Evolutionary conservation across 2,329 filamentous ascomycete species (phyloP).

Genomic region (Amauroascus verrucosus): DNA sequence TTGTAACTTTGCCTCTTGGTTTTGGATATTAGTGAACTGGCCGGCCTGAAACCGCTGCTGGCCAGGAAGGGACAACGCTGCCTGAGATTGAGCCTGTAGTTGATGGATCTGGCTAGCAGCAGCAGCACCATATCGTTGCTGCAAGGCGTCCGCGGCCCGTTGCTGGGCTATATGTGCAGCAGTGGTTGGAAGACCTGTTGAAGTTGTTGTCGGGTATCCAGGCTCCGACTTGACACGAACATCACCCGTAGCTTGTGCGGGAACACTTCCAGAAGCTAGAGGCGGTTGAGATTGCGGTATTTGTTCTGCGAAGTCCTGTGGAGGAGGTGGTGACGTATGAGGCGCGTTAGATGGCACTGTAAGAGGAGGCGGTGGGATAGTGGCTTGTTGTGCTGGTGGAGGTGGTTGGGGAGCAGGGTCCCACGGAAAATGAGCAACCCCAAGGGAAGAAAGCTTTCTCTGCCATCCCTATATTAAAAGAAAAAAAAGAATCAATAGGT

Average conservation of each 20-base stretch:
- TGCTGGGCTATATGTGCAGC: constrained; percentile 38
- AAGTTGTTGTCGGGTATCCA: constrained; percentile 29
- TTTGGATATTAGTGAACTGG: constrained; percentile 23
- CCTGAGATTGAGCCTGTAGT: constrained; percentile 34
- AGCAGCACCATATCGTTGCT: constrained; percentile 38
- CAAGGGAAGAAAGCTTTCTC: constrained; percentile 71
- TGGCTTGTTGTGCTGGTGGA: constrained; percentile 32
- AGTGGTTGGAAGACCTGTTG: constrained; percentile 19
- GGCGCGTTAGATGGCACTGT: constrained; percentile 39
- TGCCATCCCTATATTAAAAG: constrained; percentile 67
- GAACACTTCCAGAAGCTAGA: background rate
- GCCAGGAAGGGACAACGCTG: constrained; percentile 28
- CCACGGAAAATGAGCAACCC: constrained; percentile 87
- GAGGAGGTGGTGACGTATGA: constrained; percentile 23
- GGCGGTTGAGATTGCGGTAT: constrained; percentile 26
- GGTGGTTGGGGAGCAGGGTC: constrained; percentile 67
- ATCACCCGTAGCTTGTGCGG: constrained; percentile 15
- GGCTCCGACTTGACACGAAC: constrained; percentile 47
- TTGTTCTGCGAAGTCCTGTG: constrained; percentile 22
- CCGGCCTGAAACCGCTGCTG: constrained; percentile 22
- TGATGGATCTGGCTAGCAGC: constrained; percentile 37
- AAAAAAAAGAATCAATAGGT: background rate
- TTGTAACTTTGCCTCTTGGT: constrained; percentile 29
- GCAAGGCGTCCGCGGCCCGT: constrained; percentile 43
- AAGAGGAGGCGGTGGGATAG: constrained; percentile 30